These are phyloP conservation scores for Tilletia setariae DNA, from an alignment of 1,284 basidiomycete genomes.

Conservation along the genomic window DNA sequence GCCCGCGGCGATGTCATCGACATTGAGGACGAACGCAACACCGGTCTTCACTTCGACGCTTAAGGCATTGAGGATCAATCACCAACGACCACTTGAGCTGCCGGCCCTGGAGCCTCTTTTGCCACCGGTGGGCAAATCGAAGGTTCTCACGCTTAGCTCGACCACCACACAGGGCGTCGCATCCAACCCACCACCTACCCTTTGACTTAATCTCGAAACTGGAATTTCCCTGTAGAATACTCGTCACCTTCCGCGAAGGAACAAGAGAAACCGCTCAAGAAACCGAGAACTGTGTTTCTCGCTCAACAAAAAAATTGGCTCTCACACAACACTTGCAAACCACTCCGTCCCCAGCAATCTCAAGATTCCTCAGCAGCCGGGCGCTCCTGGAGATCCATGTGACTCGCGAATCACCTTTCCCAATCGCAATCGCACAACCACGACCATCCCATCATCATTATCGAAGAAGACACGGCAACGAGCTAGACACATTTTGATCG, in stretches of 20 bases:
- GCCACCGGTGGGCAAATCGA: neutral
- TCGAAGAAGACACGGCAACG: neutral
- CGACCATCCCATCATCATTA: neutral
- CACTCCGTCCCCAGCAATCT: neutral
- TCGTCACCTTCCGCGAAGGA: neutral
- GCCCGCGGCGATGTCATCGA: neutral
- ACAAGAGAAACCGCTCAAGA: neutral
- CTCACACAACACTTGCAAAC: neutral
- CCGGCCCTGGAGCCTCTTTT: neutral
- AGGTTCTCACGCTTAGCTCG: neutral
- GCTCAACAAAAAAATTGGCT: neutral
- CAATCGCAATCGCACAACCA: neutral
- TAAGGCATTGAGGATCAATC: neutral
- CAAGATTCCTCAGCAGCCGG: neutral
- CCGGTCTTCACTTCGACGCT: neutral
- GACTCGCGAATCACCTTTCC: neutral
- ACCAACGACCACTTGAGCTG: too few species aligned
- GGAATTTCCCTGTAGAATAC: neutral
- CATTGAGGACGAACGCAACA: constrained; percentile 1
- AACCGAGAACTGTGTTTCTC: constrained; percentile 1
- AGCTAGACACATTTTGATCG: too few species aligned
- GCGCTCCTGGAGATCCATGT: neutral
- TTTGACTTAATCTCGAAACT: neutral
- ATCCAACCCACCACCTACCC: neutral
- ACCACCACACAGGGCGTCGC: neutral